Percentiles rank a stretch among this genome's conserved stretches.
Conservation (phyloP, 108 stramenopile genomes). For the Fistulifera pelliculosa region DNA sequence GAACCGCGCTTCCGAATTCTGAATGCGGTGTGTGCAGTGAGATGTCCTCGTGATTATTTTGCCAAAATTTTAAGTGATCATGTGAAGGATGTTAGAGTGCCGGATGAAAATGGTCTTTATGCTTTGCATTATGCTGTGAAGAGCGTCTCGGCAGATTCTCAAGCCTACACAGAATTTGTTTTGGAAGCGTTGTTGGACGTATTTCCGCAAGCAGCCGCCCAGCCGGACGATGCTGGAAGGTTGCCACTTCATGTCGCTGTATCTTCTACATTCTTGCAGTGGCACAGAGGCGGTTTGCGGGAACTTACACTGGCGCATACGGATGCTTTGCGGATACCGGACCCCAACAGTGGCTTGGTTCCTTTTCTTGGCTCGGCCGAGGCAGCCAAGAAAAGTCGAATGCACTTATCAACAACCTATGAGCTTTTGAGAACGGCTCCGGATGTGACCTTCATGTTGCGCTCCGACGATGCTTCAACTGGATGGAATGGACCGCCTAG, state of each 20-base stretch:
- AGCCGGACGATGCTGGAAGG: slow-evolving; percentile 27
- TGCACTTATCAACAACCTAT: slow-evolving; percentile 37
- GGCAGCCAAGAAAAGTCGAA: slow-evolving; percentile 13
- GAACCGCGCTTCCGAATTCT: slow-evolving; percentile 9
- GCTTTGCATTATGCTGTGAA: slow-evolving; percentile 28
- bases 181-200: slow-evolving; percentile 17
- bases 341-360: slow-evolving; percentile 28
- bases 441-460: slow-evolving; percentile 7
- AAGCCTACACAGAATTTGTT: slow-evolving; percentile 19
- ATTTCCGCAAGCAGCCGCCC: slow-evolving; percentile 30
- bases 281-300: slow-evolving; percentile 39
- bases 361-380: slow-evolving; percentile 43
- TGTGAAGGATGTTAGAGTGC: not conserved
- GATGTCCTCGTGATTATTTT: slow-evolving; percentile 21
- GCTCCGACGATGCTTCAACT: too few species aligned
- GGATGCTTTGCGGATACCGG: slow-evolving; percentile 31
- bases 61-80: slow-evolving; percentile 7
- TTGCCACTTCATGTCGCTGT: slow-evolving; percentile 45
- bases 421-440: slow-evolving; percentile 43
- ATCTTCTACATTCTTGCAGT: slow-evolving; percentile 10
- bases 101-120: slow-evolving; percentile 11
- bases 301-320: slow-evolving; percentile 29
- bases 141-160: slow-evolving; percentile 7
- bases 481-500: too few species aligned
- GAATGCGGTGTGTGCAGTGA: slow-evolving; percentile 19